A percentile compares a stretch with the other conserved stretches of the same genome.
Conservation (phyloP, 2,329 filamentous ascomycete genomes). For the Cladosporium velox region DNA sequence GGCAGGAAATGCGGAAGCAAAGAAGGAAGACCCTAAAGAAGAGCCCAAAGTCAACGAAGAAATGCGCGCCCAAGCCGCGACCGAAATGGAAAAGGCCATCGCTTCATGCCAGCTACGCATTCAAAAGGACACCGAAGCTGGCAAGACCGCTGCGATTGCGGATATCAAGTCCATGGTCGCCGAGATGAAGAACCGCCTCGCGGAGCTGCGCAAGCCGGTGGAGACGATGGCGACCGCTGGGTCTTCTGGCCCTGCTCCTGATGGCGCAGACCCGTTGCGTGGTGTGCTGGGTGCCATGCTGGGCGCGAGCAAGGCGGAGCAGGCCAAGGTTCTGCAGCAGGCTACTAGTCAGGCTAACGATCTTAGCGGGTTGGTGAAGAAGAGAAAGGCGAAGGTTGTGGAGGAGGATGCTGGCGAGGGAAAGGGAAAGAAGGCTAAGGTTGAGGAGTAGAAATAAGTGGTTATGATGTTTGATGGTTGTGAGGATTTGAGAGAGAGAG, state of each 20-base stretch:
- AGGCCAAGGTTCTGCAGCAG: slow-evolving; percentile 67
- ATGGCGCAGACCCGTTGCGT: slow-evolving; percentile 50
- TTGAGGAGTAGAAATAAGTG: slow-evolving; percentile 27
- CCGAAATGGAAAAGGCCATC: slow-evolving; percentile 73
- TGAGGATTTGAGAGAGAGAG: neutral
- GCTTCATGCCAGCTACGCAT: slow-evolving; percentile 71
- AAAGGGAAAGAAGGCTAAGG: slow-evolving; percentile 33
- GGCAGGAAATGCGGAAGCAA: slow-evolving; percentile 38
- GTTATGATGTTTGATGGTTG: no score
- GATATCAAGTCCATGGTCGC: slow-evolving; percentile 77
- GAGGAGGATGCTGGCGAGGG: slow-evolving; percentile 19
- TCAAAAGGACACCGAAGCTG: slow-evolving; percentile 56
- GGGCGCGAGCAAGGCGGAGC: slow-evolving; percentile 62
- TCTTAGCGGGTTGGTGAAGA: slow-evolving; percentile 70
- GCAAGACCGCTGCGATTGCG: slow-evolving; percentile 66
- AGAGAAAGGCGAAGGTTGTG: slow-evolving; percentile 24
- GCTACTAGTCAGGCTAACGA: slow-evolving; percentile 74
- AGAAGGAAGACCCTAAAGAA: slow-evolving; percentile 40
- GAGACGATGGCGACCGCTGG: slow-evolving; percentile 58
- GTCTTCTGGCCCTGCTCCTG: slow-evolving; percentile 47
- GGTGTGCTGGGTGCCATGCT: slow-evolving; percentile 66
- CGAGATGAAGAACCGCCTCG: slow-evolving; percentile 76
- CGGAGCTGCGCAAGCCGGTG: slow-evolving; percentile 67
- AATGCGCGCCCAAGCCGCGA: slow-evolving; percentile 69
- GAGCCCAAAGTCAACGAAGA: slow-evolving; percentile 62